Conservation (phyloP, 2,329 filamentous ascomycete genomes). For the Atkinsonella hypoxylon region DNA sequence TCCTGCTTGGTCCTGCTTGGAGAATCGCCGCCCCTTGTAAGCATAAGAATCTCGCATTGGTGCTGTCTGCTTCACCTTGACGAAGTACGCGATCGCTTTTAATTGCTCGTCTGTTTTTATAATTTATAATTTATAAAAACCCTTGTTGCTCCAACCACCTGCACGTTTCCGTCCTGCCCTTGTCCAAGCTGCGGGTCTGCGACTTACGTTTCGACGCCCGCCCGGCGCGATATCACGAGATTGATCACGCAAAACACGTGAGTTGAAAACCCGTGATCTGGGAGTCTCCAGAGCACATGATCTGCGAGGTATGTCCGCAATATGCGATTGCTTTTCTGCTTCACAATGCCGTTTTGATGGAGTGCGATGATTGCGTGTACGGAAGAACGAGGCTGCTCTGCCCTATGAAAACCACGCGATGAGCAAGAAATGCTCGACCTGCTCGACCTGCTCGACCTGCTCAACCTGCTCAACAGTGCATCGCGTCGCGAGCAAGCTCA, state of each 20-base stretch:
- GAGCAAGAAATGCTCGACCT: background rate
- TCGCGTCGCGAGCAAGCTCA: background rate
- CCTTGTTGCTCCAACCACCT: background rate
- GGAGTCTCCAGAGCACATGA: constrained; percentile 28
- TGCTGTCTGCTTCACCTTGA: background rate
- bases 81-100: background rate
- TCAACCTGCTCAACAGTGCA: background rate
- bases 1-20: constrained; percentile 4
- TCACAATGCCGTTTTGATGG: constrained; percentile 11
- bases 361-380: constrained; percentile 1
- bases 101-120: constrained; percentile 3
- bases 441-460: background rate
- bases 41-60: constrained; percentile 15
- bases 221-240: constrained; percentile 35
- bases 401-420: background rate
- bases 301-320: constrained; percentile 30
- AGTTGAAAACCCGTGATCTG: constrained; percentile 34
- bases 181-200: constrained; percentile 9
- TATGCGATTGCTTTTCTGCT: constrained; percentile 10
- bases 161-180: constrained; percentile 1
- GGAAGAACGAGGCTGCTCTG: background rate
- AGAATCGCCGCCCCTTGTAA: constrained; percentile 11
- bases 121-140: constrained; percentile 6
- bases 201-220: constrained; percentile 18
- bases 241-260: constrained; percentile 34